phyloP scores from a whole-genome alignment of 306 rosid species.

The Aeschynomene evenia region DNA sequence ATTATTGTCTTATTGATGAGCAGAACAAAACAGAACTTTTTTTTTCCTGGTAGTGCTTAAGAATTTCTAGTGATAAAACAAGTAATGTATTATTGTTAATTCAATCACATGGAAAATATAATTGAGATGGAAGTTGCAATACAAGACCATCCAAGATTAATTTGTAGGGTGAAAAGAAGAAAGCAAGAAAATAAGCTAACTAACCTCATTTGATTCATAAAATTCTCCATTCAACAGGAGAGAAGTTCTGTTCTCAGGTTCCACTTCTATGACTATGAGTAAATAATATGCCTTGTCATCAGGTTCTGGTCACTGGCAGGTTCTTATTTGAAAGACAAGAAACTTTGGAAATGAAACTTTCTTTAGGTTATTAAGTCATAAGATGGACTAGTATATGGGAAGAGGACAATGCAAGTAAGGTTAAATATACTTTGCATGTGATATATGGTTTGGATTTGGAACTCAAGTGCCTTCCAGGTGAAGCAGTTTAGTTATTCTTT shows the following conservation, averaged over 20 bases:
- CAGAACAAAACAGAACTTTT: too few relatives aligned
- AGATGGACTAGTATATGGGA: constrained; percentile 25
- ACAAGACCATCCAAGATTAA: background rate
- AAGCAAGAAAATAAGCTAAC: constrained; percentile 20
- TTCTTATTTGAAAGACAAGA: constrained; percentile 49
- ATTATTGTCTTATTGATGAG: too few relatives aligned
- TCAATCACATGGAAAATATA: background rate
- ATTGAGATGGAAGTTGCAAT: background rate
- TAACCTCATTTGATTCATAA: constrained; percentile 54
- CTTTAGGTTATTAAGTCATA: constrained; percentile 12
- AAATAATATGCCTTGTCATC: background rate
- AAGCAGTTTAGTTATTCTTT: constrained; percentile 66
- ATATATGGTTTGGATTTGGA: constrained; percentile 52
- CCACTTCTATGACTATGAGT: constrained; percentile 25
- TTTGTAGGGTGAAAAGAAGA: background rate
- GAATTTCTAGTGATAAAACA: background rate
- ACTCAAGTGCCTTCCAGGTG: constrained; percentile 36
- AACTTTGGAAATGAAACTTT: constrained; percentile 20
- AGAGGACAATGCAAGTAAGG: constrained; percentile 44
- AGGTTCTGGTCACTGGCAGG: background rate
- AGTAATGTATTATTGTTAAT: background rate
- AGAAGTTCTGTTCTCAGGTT: constrained; percentile 14
- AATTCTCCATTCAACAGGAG: constrained; percentile 39
- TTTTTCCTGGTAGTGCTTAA: too few relatives aligned
- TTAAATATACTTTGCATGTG: constrained; percentile 61